Evolutionary conservation across 805 yeast species (phyloP), one percentile per base, ranked within the genome.

Genomic region (Hanseniaspora hatyaiensis): DNA sequence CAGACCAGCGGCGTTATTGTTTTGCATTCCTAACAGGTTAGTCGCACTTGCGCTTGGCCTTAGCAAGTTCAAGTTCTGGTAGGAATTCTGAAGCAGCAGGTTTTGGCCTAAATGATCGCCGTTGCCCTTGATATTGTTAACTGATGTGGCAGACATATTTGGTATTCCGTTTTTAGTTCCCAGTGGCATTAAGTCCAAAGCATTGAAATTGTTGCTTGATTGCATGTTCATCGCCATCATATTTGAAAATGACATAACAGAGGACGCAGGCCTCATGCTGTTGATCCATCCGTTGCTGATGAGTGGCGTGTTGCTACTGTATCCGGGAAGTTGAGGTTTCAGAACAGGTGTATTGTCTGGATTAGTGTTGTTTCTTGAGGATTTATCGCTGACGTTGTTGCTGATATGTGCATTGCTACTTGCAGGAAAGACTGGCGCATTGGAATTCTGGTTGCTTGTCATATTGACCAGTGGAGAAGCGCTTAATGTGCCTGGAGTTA

Each of bases 401-500:
- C 24, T 24, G 23, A 18, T 16, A 5, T 8, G 13, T n/a, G 22
- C 22, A 5, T 11, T n/a, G 31, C 26, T 26, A 13, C n/a, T 15
- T 15, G 18, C n/a, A n/a, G 40, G 8, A 37, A 5, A 15, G 33
- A 13, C 15, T 11, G 33, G 13, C 6, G 33, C n/a, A n/a, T 9
- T 30, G 33, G 18, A n/a, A 18, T 16, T 34, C 28, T 13, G 12
- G 38, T 12, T 16, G 12, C 13, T 37, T 23, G 31, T 22, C 18
- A 33, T 33, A 9, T 6, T 37, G 6, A 37, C 30, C 13, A 37
- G 9, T n/a, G 45, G 38, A 8, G 38, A 31, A 6, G 45, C 9
- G 12, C 24, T 41, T 9, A 32, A 8, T 4, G 45, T 23, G 20
- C 29, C 34, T n/a, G 45, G 45, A 3, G 45, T 41, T 30, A 41